Base-by-base conservation (phyloP, 2,329 filamentous ascomycete species). In the Ophiostoma pallidulum region DNA sequence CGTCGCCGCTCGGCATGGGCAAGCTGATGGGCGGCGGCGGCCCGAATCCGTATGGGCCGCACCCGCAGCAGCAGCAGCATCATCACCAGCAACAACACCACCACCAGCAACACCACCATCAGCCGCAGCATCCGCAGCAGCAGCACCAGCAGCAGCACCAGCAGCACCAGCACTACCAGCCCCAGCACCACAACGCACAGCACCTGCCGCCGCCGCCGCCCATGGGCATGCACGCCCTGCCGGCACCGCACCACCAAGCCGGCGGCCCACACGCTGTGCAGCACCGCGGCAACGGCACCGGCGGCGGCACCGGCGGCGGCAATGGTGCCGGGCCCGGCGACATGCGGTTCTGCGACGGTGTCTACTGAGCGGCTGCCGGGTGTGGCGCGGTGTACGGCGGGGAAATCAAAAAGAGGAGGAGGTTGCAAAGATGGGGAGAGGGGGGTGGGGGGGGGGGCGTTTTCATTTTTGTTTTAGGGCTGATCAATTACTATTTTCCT, bases 131-230 rank as follows among this genome's bases (percentile, higher is more conserved):
- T 42, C 32, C 44, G 33, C 45, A 52, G 33, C 45, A 53, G 31
- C 41, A 53, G 49, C 42, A 53, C 10, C 36, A 47, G 2, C 37
- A 40, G 9, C 44, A 44, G n/a, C 32, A 18, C 12, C 39, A 31
- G 19, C 37, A 31, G 16, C 16, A 28, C 4, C 20, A 44, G 16
- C 44, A 53, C 24, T 40, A 47, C 8, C 51, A 53, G 10, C 49
- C 51, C 13, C 51, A 51, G 9, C 50, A 53, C 19, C 50, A 51
- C 5, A 42, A n/a, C n/a, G n/a, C 44, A 24, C 37, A 50, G 2
- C 44, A 48, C 33, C 20, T 16, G 12, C 24, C n/a, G 9, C 24
- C 18, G 35, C 43, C 8, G 39, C 37, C 7, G 42, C 20, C 14
- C 18, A 18, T 31, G 14, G 29, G 29, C 29, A 26, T 24, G 32